phyloP scores from a whole-genome alignment of 1,139 yeast species.

The Geotrichum bryndzae region DNA sequence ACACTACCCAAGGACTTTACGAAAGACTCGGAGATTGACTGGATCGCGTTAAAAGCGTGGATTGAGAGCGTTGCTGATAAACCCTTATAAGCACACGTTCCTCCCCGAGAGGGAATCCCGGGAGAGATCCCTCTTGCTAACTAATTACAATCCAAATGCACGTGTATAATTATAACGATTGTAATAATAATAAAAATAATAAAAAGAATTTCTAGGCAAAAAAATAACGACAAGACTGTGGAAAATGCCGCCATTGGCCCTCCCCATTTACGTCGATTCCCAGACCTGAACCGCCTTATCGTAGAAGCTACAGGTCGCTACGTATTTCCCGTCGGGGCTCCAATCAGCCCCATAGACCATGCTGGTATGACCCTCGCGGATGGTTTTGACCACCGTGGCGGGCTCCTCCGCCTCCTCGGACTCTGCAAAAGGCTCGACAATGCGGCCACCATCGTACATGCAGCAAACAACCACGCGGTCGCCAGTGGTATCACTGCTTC shows the following conservation, averaged over 20 bases:
- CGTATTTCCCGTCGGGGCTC: slow-evolving; percentile 44
- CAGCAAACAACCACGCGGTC: slow-evolving; percentile 62
- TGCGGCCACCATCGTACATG: slow-evolving; percentile 91
- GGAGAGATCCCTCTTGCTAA: too few species aligned
- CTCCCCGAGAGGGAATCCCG: too few species aligned
- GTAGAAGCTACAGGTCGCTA: slow-evolving; percentile 85
- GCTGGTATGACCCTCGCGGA: slow-evolving; percentile 72
- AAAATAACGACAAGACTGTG: neutral
- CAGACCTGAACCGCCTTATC: slow-evolving; percentile 70
- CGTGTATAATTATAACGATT: neutral
- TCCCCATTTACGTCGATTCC: slow-evolving; percentile 10
- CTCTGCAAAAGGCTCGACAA: slow-evolving; percentile 39
- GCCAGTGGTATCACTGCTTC: slow-evolving; percentile 39
- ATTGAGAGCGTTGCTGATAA: slow-evolving; percentile 42
- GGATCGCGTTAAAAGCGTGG: slow-evolving; percentile 54
- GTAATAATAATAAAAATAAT: neutral
- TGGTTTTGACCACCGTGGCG: slow-evolving; percentile 41
- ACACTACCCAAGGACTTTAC: slow-evolving; percentile 34
- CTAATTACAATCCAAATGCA: too few species aligned
- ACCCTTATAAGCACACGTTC: neutral
- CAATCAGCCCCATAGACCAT: slow-evolving; percentile 97
- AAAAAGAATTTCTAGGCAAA: neutral
- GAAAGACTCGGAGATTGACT: slow-evolving; percentile 43
- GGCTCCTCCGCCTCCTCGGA: slow-evolving; percentile 35
- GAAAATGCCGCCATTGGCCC: too few species aligned